Percentiles rank a stretch among this genome's conserved stretches.
These are phyloP conservation scores for Quercus dentata DNA, from an alignment of 306 rosid genomes.

Conservation along the genomic window DNA sequence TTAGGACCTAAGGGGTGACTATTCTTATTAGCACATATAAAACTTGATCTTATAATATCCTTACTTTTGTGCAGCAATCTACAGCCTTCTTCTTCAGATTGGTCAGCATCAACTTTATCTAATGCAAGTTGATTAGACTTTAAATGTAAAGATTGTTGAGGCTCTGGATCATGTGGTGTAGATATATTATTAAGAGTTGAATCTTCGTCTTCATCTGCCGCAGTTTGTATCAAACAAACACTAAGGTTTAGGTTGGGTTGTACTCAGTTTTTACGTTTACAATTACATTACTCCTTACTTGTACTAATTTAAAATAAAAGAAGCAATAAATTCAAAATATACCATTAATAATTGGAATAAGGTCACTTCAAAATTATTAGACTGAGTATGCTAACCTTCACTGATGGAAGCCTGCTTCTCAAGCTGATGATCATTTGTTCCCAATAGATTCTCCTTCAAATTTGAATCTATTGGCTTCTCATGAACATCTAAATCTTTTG, in stretches of 20 bases:
- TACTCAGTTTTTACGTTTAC: neutral
- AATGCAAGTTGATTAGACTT: conserved; percentile 24
- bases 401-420: conserved; percentile 34
- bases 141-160: conserved; percentile 23
- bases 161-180: conserved; percentile 24
- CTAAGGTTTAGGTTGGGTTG: neutral
- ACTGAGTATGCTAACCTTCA: conserved; percentile 43
- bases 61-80: conserved; percentile 17
- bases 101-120: conserved; percentile 17
- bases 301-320: neutral
- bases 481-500: conserved; percentile 19
- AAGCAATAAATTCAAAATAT: neutral
- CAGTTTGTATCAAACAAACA: conserved; percentile 26
- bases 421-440: conserved; percentile 24
- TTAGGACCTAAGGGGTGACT: conserved; percentile 9
- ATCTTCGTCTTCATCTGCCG: conserved; percentile 43
- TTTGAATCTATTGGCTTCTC: conserved; percentile 21
- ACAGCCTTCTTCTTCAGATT: conserved; percentile 20
- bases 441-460: conserved; percentile 21
- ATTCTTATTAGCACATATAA: neutral
- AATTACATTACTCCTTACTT: neutral
- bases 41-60: conserved; percentile 15
- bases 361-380: neutral
- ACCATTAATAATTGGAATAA: neutral
- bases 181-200: conserved; percentile 18